A percentile compares a stretch with the other conserved stretches of the same genome.
Evolutionary conservation across 257 asterid species (phyloP).

Genomic region (Ligustrum vulgare): DNA sequence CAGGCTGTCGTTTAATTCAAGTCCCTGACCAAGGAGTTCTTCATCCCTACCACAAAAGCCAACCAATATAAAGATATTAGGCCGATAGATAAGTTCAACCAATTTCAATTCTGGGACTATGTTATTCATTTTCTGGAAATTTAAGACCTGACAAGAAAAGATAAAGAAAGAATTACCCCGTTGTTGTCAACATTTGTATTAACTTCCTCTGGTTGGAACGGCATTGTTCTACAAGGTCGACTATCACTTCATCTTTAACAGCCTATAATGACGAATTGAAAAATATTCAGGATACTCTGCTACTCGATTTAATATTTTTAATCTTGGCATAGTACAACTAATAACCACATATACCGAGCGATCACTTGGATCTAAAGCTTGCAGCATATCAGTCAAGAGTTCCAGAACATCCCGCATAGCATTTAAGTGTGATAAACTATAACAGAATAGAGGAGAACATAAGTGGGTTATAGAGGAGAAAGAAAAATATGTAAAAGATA

Average conservation of each 20-base stretch:
- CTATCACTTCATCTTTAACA: constrained; percentile 68
- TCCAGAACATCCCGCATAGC: constrained; percentile 68
- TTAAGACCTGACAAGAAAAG: neutral
- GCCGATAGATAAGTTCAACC: neutral
- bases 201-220: constrained; percentile 77
- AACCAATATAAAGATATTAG: neutral
- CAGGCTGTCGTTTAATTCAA: constrained; percentile 75
- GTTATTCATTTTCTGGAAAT: neutral
- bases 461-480: neutral
- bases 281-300: neutral
- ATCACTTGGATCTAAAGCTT: constrained; percentile 66
- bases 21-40: constrained; percentile 84
- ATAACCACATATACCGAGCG: constrained; percentile 43
- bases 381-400: constrained; percentile 82
- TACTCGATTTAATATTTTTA: neutral
- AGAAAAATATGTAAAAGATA: neutral
- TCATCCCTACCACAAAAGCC: constrained; percentile 56
- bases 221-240: constrained; percentile 81
- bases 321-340: neutral
- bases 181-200: constrained; percentile 67
- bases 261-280: constrained; percentile 42
- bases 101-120: neutral
- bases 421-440: constrained; percentile 55
- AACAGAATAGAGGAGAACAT: neutral
- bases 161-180: constrained; percentile 40